Conservation (phyloP, 352 stramenopile species). For the Globisporangium radiosum region DNA sequence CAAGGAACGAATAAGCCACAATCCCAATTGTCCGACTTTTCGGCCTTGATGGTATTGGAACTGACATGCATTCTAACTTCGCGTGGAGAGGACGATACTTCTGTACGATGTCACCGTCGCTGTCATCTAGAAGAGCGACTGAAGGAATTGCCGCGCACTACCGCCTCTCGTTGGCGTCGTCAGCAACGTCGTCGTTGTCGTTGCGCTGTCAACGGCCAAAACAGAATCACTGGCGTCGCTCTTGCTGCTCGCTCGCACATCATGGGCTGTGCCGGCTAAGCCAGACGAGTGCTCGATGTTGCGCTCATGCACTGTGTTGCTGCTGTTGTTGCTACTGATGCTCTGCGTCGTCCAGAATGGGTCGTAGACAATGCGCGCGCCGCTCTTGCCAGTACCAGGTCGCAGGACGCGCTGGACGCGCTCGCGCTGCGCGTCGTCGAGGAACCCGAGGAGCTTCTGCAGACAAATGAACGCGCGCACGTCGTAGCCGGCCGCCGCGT, state of each 20-base stretch:
- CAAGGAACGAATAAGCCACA: too few species aligned
- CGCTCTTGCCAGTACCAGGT: conserved; percentile 43
- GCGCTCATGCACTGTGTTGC: not conserved
- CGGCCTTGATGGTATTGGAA: too few species aligned
- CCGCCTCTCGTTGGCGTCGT: not conserved
- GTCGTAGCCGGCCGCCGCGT: conserved; percentile 5
- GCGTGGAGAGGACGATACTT: too few species aligned
- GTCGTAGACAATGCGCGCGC: conserved; percentile 41
- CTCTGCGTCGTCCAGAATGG: conserved; percentile 53
- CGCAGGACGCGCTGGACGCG: conserved; percentile 43
- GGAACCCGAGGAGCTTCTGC: conserved; percentile 54
- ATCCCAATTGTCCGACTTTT: too few species aligned
- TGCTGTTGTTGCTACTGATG: conserved; percentile 2
- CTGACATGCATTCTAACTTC: too few species aligned
- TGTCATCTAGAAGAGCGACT: conserved; percentile 11
- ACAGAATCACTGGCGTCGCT: not conserved
- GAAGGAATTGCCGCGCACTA: conserved; percentile 10
- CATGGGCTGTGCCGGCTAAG: not conserved
- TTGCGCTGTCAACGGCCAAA: too few species aligned
- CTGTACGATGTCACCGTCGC: too few species aligned
- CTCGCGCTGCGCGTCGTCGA: conserved; percentile 45
- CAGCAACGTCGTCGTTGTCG: not conserved
- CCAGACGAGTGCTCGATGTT: not conserved
- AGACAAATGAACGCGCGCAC: conserved; percentile 58
- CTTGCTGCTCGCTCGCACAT: not conserved